Evolutionary conservation across 1,284 basidiomycete genomes (phyloP).

Genomic region (Microbotryum silenes-acaulis): DNA sequence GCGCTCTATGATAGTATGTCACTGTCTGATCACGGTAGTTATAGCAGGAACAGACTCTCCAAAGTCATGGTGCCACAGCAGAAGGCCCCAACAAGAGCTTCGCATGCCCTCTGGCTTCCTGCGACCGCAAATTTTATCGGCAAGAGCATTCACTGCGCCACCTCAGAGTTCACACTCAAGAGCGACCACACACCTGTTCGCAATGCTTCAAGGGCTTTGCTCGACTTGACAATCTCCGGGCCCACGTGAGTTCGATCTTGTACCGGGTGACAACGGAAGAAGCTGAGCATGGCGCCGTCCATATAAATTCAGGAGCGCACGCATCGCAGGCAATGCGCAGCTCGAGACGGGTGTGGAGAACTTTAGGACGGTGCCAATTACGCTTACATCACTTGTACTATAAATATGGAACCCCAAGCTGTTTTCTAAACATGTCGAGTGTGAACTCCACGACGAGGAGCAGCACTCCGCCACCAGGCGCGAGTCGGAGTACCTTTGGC

Average conservation of each 20-base stretch:
- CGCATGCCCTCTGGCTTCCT: background rate
- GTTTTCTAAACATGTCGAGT: conserved; percentile 61
- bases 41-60: too few species aligned
- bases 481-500: conserved; percentile 74
- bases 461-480: conserved; percentile 90
- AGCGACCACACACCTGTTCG: background rate
- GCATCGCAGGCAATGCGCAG: background rate
- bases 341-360: background rate
- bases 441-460: conserved; percentile 85
- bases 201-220: background rate
- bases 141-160: background rate
- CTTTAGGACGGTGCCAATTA: background rate
- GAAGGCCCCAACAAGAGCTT: too few species aligned
- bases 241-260: too few species aligned
- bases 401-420: conserved; percentile 40
- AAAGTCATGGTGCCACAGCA: too few species aligned
- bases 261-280: too few species aligned
- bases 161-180: background rate
- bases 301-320: background rate
- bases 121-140: background rate
- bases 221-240: too few species aligned
- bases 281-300: too few species aligned
- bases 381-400: conserved; percentile 6
- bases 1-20: too few species aligned
- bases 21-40: too few species aligned